A percentile compares a stretch with the other conserved stretches of the same genome.
These are phyloP conservation scores for Septoria petroselini DNA, from an alignment of 2,329 filamentous ascomycete species.

Conservation along the genomic window DNA sequence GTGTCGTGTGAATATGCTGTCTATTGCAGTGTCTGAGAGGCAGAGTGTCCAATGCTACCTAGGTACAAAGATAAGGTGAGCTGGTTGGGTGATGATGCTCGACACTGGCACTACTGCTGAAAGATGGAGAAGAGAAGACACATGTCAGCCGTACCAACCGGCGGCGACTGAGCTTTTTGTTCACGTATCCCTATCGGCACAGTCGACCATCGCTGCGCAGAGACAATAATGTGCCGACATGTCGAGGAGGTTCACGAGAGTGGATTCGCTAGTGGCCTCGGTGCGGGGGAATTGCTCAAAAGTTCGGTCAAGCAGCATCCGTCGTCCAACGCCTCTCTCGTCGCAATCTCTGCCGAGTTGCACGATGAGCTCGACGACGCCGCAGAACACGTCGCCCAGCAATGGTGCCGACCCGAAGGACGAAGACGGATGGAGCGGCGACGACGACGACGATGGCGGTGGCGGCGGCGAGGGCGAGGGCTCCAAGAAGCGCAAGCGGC, in stretches of 20 bases:
- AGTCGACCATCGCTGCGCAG: slow-evolving; percentile 6
- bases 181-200: slow-evolving; percentile 10
- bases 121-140: background rate
- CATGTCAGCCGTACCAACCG: background rate
- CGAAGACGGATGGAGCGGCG: slow-evolving; percentile 38
- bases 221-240: slow-evolving; percentile 16
- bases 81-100: no score
- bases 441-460: slow-evolving; percentile 39
- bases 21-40: no score
- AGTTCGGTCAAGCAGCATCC: slow-evolving; percentile 17
- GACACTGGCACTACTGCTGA: background rate
- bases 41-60: no score
- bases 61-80: no score
- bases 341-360: slow-evolving; percentile 16
- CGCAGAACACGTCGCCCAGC: slow-evolving; percentile 21
- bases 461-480: slow-evolving; percentile 37
- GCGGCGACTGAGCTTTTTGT: slow-evolving; percentile 8
- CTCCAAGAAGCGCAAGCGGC: slow-evolving; percentile 49
- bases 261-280: slow-evolving; percentile 12
- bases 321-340: slow-evolving; percentile 13
- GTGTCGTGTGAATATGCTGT: background rate
- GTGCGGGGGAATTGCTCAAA: slow-evolving; percentile 8
- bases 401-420: slow-evolving; percentile 27
- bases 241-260: slow-evolving; percentile 2
- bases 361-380: slow-evolving; percentile 18